Base-by-base conservation (phyloP, 345 rosid species). In the Eucalyptus brandiana region DNA sequence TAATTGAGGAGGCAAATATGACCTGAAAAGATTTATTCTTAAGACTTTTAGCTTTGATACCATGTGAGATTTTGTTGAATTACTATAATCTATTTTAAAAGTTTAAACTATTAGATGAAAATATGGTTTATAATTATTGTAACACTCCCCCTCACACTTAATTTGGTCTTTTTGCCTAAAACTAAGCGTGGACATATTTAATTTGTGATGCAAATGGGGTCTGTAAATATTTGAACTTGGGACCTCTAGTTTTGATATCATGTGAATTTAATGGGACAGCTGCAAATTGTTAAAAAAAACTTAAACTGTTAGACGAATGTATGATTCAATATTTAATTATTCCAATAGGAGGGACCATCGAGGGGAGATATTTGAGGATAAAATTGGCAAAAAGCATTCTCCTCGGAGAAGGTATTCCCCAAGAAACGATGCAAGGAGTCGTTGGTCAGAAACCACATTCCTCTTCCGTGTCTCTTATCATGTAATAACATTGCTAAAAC, bases 341-440 rank as follows among this genome's bases (percentile, higher is more conserved):
- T 8, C 0, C 26, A 53, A 19, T 53, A 53, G 58, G 94, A 90
- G 90, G 37, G 95, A 91, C 91, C 85, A 91, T 94, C 87, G 89
- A 62, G 94, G 92, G 91, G 90, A 89, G 92, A 89, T 98, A 98
- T 93, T 93, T 97, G 92, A 96, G 99, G 93, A 92, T 92, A 96
- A 91, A 91, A 96, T 96, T 93, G 96, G 94, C 86, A 92, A 89
- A 90, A 97, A 94, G 87, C 90, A 89, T 89, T 97, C 98, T 91
- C 96, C 96, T 24, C 90, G 72, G 90, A 91, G 87, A 89, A 96
- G 93, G 88, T 90, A 91, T 92, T 92, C 99, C 87, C 91, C 93
- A 23, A 92, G 90, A 89, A 92, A 94, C 90, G 92, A 92, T 93
- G 90, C 92, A 87, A 92, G 96, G 87, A 88, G 91, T 86, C 87